These are phyloP conservation scores for Jacaranda copaia DNA, from an alignment of 257 asterid genomes.

Conservation along the genomic window DNA sequence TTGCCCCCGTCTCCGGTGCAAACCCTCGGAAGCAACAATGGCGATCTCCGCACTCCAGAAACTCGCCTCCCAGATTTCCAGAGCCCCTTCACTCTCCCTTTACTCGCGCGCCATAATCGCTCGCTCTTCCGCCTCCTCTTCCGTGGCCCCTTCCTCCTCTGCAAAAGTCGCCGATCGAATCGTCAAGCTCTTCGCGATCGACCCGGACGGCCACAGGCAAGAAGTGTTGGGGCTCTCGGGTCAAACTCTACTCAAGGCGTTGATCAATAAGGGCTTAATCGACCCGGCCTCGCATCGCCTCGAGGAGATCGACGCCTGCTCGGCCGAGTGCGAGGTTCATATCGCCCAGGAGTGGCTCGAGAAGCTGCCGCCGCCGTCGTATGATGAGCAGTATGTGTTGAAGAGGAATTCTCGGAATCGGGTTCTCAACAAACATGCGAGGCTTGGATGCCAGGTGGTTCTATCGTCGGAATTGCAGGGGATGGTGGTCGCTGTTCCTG, in stretches of 20 bases:
- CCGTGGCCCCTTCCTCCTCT: conserved; percentile 56
- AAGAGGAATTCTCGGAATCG: conserved; percentile 66
- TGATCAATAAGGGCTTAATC: conserved; percentile 74
- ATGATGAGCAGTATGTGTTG: conserved; percentile 63
- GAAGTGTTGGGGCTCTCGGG: conserved; percentile 76
- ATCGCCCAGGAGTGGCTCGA: conserved; percentile 98
- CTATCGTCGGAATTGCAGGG: conserved; percentile 60
- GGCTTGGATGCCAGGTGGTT: conserved; percentile 68
- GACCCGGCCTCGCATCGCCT: conserved; percentile 95
- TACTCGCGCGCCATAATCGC: conserved; percentile 43
- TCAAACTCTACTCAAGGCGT: conserved; percentile 85
- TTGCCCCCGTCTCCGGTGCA: conserved; percentile 30
- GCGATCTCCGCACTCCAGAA: conserved; percentile 63
- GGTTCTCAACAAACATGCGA: conserved; percentile 58
- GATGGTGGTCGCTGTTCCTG: conserved; percentile 67
- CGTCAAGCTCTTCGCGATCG: conserved; percentile 80
- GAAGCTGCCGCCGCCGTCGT: conserved; percentile 77
- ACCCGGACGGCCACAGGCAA: conserved; percentile 75
- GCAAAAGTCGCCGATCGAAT: conserved; percentile 91
- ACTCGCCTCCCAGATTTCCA: conserved; percentile 47
- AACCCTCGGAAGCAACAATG: conserved; percentile 57
- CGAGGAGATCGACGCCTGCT: conserved; percentile 95
- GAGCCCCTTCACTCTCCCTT: conserved; percentile 46
- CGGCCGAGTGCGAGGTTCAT: conserved; percentile 99
- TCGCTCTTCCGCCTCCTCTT: conserved; percentile 41